These are phyloP conservation scores for Berberis thunbergii DNA, from an alignment of 164 flowering plant genomes.

Conservation along the genomic window DNA sequence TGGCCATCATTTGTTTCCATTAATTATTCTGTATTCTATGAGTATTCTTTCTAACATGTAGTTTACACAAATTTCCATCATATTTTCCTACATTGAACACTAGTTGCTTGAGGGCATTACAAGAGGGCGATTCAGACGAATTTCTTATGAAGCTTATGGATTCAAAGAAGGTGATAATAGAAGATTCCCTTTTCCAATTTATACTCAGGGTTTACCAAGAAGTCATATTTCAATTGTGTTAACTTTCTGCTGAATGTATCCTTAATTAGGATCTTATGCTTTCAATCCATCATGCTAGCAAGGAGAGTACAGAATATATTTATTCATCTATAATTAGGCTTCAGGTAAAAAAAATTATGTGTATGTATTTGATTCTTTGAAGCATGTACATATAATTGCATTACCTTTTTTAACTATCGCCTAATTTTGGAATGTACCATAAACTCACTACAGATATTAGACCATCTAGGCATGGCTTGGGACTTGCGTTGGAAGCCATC, in stretches of 20 bases:
- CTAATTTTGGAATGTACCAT: too few relatives aligned
- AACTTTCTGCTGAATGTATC: conserved; percentile 1
- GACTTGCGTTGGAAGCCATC: conserved; percentile 60
- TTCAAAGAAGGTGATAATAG: conserved; percentile 65
- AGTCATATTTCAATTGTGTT: background rate
- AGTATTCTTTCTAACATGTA: too few relatives aligned
- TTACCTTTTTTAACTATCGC: background rate
- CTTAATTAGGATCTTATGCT: conserved; percentile 60
- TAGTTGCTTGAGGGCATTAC: conserved; percentile 83
- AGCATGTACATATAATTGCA: background rate
- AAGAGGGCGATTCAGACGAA: conserved; percentile 66
- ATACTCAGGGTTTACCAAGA: background rate
- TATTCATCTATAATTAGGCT: conserved; percentile 74
- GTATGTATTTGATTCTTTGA: background rate
- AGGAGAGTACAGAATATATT: conserved; percentile 80
- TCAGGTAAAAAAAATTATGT: conserved; percentile 45
- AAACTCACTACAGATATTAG: conserved; percentile 45
- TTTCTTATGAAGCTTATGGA: conserved; percentile 44
- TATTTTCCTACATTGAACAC: conserved; percentile 10
- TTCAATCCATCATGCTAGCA: conserved; percentile 68
- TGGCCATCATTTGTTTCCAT: background rate
- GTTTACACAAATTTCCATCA: background rate
- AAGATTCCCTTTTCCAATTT: background rate
- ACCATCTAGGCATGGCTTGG: conserved; percentile 90
- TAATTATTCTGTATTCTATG: background rate